Evolutionary conservation across 768 basidiomycete genomes (phyloP).

Genomic region (Lepiota venenata): DNA sequence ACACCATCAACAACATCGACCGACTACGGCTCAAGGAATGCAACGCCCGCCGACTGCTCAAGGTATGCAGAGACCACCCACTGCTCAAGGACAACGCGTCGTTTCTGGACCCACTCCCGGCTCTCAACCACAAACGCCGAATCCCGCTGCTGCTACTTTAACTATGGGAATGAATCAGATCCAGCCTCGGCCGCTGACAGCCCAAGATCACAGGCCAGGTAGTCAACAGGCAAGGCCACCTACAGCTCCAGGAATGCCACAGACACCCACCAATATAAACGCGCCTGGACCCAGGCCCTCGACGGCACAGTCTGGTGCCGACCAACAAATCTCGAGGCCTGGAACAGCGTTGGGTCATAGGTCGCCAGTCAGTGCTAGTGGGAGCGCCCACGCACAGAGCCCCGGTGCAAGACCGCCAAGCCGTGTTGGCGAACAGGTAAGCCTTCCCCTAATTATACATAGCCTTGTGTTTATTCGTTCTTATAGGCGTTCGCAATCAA

Average conservation of each 20-base stretch:
- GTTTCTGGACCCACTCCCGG: conserved; percentile 1
- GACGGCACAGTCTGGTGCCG: not conserved
- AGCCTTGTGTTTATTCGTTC: not conserved
- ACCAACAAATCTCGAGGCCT: conserved; percentile 15
- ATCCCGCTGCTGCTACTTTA: not conserved
- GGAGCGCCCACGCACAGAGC: conserved; percentile 10
- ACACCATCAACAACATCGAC: conserved; percentile 12
- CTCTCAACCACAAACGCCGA: conserved; percentile 7
- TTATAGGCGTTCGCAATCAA: conserved; percentile 6
- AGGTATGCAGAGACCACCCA: conserved; percentile 9
- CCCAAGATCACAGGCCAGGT: conserved; percentile 8
- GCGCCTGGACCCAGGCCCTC: conserved; percentile 1
- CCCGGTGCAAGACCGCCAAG: conserved; percentile 14
- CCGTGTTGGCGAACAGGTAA: conserved; percentile 12
- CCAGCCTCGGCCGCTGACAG: conserved; percentile 6
- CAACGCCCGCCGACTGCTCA: conserved; percentile 8
- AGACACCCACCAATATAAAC: conserved; percentile 2
- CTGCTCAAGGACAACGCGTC: conserved; percentile 7
- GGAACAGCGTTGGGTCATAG: conserved; percentile 16
- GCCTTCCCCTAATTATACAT: not conserved
- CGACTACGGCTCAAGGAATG: conserved; percentile 14
- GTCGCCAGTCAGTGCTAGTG: conserved; percentile 13
- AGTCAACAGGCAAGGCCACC: conserved; percentile 17
- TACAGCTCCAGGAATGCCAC: conserved; percentile 18
- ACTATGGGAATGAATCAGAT: conserved; percentile 6